A percentile compares a stretch with the other conserved stretches of the same genome.
Conservation (phyloP, 2,329 filamentous ascomycete species). For the Ophiostoma sp. region DNA sequence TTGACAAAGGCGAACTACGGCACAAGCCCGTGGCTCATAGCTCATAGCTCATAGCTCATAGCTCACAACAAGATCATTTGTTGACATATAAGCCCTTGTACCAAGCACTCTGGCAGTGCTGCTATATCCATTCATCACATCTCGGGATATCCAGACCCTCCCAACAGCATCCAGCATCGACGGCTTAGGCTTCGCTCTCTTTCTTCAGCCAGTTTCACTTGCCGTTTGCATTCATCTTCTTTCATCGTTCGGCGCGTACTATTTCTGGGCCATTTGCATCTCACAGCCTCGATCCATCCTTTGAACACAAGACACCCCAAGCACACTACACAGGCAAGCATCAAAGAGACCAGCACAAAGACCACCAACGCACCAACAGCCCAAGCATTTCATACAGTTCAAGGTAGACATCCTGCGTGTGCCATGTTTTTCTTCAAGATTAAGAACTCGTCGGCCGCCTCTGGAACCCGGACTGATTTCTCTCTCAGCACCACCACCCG, state of each 20-base stretch:
- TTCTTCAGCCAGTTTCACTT: too few relatives aligned
- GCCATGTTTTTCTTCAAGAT: background rate
- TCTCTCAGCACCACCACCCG: background rate
- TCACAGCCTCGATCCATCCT: background rate
- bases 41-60: too few relatives aligned
- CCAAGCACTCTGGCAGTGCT: too few relatives aligned
- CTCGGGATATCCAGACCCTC: too few relatives aligned
- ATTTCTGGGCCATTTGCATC: background rate
- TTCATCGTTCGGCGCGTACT: background rate
- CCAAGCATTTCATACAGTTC: background rate
- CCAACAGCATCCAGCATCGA: too few relatives aligned
- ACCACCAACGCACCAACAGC: background rate
- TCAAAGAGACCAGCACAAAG: constrained; percentile 5
- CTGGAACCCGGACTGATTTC: constrained; percentile 2
- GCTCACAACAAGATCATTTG: too few relatives aligned
- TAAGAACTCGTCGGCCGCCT: background rate
- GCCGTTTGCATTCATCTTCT: too few relatives aligned
- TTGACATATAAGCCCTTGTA: too few relatives aligned
- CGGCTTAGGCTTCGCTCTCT: too few relatives aligned
- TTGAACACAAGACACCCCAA: background rate
- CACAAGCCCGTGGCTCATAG: too few relatives aligned
- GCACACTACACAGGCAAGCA: background rate
- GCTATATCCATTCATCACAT: too few relatives aligned
- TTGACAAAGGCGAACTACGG: too few relatives aligned
- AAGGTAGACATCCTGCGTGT: background rate